Evolutionary conservation across 2,329 filamentous ascomycete genomes (phyloP).

Genomic region (Talaromyces amestolkiae): DNA sequence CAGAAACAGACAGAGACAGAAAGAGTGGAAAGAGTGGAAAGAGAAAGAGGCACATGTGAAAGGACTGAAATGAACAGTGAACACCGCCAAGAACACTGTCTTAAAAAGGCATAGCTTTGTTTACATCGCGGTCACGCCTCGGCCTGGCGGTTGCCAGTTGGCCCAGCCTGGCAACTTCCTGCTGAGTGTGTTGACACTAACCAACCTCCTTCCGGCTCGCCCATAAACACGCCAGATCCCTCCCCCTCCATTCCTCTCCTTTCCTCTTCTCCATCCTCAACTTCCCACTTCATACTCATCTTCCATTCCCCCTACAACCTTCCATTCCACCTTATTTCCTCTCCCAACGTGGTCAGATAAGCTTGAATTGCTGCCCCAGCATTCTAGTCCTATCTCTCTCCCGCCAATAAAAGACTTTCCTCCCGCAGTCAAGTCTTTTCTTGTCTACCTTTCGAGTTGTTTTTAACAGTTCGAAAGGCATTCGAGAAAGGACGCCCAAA

Average conservation of each 20-base stretch:
- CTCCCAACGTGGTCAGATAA: conserved; percentile 19
- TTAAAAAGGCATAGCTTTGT: conserved; percentile 14
- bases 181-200: not conserved
- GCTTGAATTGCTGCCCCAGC: conserved; percentile 16
- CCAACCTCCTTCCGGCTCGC: conserved; percentile 10
- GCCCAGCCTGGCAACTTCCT: conserved; percentile 4
- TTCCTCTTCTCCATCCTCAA: conserved; percentile 1
- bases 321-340: conserved; percentile 18
- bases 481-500: conserved; percentile 71
- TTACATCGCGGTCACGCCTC: conserved; percentile 16
- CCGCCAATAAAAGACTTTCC: conserved; percentile 26
- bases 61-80: not conserved
- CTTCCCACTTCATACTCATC: conserved; percentile 1
- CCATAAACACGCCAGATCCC: conserved; percentile 19
- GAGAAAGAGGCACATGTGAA: conserved; percentile 2
- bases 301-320: conserved; percentile 9
- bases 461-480: conserved; percentile 47
- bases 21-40: not conserved
- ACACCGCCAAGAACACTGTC: not conserved
- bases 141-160: not conserved
- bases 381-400: conserved; percentile 17
- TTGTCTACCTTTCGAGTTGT: conserved; percentile 50
- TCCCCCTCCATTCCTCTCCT: conserved; percentile 17
- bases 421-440: conserved; percentile 43
- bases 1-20: no score